Base-by-base conservation (phyloP, 2,329 filamentous ascomycete genomes). In the Ophioceras dolichostomum region DNA sequence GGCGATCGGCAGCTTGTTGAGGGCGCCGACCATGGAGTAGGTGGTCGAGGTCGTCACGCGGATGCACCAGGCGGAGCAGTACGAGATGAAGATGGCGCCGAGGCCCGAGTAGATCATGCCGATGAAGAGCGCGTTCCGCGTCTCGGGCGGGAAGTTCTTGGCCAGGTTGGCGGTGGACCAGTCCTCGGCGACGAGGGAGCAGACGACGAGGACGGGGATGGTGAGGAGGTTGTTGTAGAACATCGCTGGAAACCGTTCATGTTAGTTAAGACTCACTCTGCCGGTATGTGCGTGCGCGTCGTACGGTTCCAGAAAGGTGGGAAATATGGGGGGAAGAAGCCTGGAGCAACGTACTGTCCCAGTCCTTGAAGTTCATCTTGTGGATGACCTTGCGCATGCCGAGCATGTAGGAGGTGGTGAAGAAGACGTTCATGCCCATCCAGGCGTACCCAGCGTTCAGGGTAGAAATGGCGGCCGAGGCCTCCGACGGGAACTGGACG, bases 211-310 rank as follows among this genome's bases (percentile, higher is more conserved):
- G 51, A 96, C 81, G 20, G 91, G 91, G 45, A 98, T 94, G 40
- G 88, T 94, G 47, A 98, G 77, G 34, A 96, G 74, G 63, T 98
- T 96, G 76, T 98, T 98, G 72, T 98, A 98, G 67, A 91, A 96
- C 91, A 96, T 98, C 54, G 88, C 89, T 96, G 20, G 20, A 39
- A 27, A 30, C 8, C 31, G 18, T 35, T 31, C 41, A n/a, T 34
- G 53, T 62, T 49, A 67, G n/a, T n/a, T n/a, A n/a, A n/a, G 20
- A 31, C 19, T 21, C n/a, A 13, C 18, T 22, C 29, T 30, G 35
- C 58, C 33, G 45, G 16, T 20, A 22, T 18, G 27, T 38, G 21
- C 37, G 4, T 31, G n/a, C n/a, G n/a, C n/a, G n/a, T n/a, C n/a
- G n/a, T n/a, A n/a, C n/a, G n/a, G n/a, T n/a, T n/a, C n/a, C n/a